Percentiles rank a stretch among this genome's conserved stretches.
Evolutionary conservation across 495 filamentous ascomycete genomes (phyloP).

Genomic region (Lepraria neglecta): DNA sequence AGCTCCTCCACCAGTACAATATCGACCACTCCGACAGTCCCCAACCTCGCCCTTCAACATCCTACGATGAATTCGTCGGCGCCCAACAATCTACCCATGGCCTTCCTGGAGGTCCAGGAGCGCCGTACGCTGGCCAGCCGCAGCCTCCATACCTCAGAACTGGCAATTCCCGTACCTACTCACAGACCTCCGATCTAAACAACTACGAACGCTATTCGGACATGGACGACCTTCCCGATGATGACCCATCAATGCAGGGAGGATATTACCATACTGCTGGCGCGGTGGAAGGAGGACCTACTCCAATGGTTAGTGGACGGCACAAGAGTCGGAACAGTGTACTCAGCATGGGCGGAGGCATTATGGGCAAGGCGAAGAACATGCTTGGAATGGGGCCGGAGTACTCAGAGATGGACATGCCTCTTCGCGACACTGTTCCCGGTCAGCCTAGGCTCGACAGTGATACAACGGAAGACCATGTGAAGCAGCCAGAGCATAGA

Average conservation of each 20-base stretch:
- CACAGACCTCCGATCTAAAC: conserved; percentile 73
- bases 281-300: conserved; percentile 38
- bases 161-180: conserved; percentile 53
- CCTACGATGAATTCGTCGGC: conserved; percentile 93
- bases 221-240: conserved; percentile 70
- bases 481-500: conserved; percentile 43
- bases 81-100: conserved; percentile 44
- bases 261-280: conserved; percentile 62
- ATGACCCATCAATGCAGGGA: conserved; percentile 60
- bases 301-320: conserved; percentile 38
- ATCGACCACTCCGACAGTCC: conserved; percentile 57
- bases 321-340: conserved; percentile 79
- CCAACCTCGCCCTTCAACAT: conserved; percentile 72
- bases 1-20: conserved; percentile 62
- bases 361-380: conserved; percentile 79
- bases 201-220: conserved; percentile 91
- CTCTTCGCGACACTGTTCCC: conserved; percentile 72
- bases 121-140: conserved; percentile 20
- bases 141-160: conserved; percentile 46
- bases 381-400: conserved; percentile 87
- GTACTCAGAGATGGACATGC: conserved; percentile 97
- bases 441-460: conserved; percentile 39
- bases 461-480: conserved; percentile 32
- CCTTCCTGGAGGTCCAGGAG: conserved; percentile 47
- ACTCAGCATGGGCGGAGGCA: conserved; percentile 74